Evolutionary conservation across 2,329 filamentous ascomycete genomes (phyloP).

Genomic region (Mollisiaceae sp.): DNA sequence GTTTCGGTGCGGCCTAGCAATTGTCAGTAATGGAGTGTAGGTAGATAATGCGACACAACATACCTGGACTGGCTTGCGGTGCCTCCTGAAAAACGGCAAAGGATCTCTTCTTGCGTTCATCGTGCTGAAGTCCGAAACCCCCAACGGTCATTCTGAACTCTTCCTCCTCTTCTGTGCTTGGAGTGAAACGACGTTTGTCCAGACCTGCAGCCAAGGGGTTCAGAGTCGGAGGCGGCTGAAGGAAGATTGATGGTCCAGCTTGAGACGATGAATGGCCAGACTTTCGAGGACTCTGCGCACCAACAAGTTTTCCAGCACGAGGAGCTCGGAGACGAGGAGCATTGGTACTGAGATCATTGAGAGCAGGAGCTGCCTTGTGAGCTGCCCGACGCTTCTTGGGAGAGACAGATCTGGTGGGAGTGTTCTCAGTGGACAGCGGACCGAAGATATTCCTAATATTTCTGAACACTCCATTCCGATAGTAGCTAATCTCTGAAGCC

Average conservation of each 20-base stretch:
- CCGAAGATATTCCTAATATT: constrained; percentile 64
- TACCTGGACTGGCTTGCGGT: constrained; percentile 39
- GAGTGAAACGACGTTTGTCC: constrained; percentile 30
- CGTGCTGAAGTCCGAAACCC: constrained; percentile 23
- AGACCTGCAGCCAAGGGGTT: constrained; percentile 34
- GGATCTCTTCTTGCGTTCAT: constrained; percentile 34
- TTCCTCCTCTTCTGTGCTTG: constrained; percentile 40
- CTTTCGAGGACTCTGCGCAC: constrained; percentile 30
- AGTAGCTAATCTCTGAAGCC: constrained; percentile 69
- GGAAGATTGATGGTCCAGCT: constrained; percentile 20
- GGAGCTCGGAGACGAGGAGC: constrained; percentile 32
- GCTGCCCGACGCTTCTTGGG: constrained; percentile 38
- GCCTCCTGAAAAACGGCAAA: constrained; percentile 41
- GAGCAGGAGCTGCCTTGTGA: constrained; percentile 30
- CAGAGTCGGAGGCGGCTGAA: constrained; percentile 28
- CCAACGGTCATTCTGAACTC: constrained; percentile 41
- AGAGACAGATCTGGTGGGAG: constrained; percentile 41
- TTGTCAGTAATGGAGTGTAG: not conserved
- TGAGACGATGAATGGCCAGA: constrained; percentile 19
- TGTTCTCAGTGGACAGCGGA: constrained; percentile 57
- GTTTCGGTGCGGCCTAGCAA: constrained; percentile 38
- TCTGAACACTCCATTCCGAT: constrained; percentile 55
- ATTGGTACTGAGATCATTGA: constrained; percentile 36
- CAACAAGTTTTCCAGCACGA: constrained; percentile 24
- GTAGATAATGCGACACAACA: not conserved